A percentile compares a stretch with the other conserved stretches of the same genome.
phyloP scores from a whole-genome alignment of 495 filamentous ascomycete species.

The Penicillium diatomitis region DNA sequence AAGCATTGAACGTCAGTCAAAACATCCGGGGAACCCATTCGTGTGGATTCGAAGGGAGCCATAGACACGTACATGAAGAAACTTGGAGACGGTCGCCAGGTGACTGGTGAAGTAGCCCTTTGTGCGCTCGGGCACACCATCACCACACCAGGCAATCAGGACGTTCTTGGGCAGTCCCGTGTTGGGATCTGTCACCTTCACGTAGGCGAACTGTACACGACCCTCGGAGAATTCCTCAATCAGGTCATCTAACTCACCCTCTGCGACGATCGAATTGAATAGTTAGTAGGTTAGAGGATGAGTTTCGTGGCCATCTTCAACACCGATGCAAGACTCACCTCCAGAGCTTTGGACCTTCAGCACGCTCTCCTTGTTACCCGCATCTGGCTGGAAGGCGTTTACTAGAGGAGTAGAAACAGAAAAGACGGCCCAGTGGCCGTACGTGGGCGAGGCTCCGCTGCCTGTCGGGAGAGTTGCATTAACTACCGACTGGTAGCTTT shows the following conservation, averaged over 20 bases:
- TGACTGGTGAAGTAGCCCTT: slow-evolving; percentile 98
- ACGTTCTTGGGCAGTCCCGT: slow-evolving; percentile 85
- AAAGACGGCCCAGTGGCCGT: slow-evolving; percentile 84
- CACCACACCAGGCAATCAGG: slow-evolving; percentile 93
- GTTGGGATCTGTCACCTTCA: slow-evolving; percentile 94
- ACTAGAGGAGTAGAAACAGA: slow-evolving; percentile 82
- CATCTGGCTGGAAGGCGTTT: slow-evolving; percentile 80
- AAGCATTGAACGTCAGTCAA: slow-evolving; percentile 10
- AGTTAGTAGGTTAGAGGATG: too few relatives aligned
- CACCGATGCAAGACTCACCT: slow-evolving; percentile 43
- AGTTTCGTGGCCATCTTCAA: background rate
- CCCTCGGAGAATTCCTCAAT: slow-evolving; percentile 97
- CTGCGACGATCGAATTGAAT: slow-evolving; percentile 30
- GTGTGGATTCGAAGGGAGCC: background rate
- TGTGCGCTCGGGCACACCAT: slow-evolving; percentile 94
- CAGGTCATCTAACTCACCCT: slow-evolving; percentile 90
- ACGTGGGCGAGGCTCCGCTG: slow-evolving; percentile 51
- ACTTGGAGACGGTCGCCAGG: slow-evolving; percentile 74
- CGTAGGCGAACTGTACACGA: slow-evolving; percentile 90
- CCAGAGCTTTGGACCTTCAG: slow-evolving; percentile 89
- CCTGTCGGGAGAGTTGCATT: slow-evolving; percentile 60
- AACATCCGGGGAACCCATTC: background rate
- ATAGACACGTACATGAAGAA: slow-evolving; percentile 58
- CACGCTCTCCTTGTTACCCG: slow-evolving; percentile 79
- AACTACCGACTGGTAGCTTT: slow-evolving; percentile 84